Conservation (phyloP, 345 rosid species). For the Corymbia maculata region DNA sequence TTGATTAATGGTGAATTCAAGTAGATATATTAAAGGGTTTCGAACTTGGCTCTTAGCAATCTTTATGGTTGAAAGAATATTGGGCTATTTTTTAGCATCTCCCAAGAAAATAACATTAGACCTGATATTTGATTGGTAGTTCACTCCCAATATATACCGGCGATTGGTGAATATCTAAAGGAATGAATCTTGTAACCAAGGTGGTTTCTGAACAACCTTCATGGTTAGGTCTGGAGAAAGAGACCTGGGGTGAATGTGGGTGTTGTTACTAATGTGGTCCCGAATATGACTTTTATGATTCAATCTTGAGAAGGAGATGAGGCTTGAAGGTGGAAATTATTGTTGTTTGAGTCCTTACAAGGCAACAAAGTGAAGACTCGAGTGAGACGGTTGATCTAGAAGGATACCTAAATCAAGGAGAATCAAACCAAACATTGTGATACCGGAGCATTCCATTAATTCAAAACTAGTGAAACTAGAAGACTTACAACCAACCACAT, state of each 20-base stretch:
- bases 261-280: neutral
- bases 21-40: neutral
- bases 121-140: neutral
- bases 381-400: neutral
- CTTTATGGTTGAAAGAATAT: neutral
- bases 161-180: neutral
- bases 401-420: neutral
- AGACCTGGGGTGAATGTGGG: neutral
- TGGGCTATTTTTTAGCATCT: neutral
- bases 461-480: no score
- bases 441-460: no score
- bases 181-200: neutral
- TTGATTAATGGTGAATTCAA: neutral
- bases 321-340: neutral
- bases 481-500: no score
- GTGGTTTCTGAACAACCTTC: neutral
- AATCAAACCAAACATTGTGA: no score
- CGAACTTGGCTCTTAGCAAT: neutral
- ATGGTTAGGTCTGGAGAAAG: neutral
- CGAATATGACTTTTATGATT: neutral
- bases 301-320: neutral
- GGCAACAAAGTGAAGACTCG: neutral
- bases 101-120: neutral
- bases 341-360: neutral
- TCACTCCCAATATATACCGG: neutral